These are phyloP conservation scores for Phytophthora pinifolia DNA, from an alignment of 352 stramenopile genomes.

Conservation along the genomic window DNA sequence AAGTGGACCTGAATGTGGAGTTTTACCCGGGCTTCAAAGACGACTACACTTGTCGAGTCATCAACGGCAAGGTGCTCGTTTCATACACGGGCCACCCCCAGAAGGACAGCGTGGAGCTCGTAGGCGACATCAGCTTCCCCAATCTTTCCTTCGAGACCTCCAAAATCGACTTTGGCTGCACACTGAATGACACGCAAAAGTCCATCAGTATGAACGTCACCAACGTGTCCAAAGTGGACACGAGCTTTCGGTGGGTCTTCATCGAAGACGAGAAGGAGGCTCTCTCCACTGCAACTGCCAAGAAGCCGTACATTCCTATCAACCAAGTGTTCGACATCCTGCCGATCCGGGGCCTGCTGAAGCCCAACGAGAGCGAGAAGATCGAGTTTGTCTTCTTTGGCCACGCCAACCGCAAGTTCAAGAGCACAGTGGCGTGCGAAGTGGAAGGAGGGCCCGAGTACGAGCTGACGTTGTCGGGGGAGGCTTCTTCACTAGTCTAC, in stretches of 20 bases:
- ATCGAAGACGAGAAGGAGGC: constrained; percentile 90
- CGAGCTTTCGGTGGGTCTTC: constrained; percentile 93
- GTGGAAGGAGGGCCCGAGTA: constrained; percentile 95
- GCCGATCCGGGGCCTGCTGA: constrained; percentile 86
- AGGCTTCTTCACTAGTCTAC: constrained; percentile 92
- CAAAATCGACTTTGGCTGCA: constrained; percentile 93
- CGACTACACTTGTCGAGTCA: constrained; percentile 87
- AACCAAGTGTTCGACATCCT: constrained; percentile 96
- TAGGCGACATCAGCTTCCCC: constrained; percentile 93
- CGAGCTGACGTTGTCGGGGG: constrained; percentile 84
- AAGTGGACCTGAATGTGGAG: constrained; percentile 82
- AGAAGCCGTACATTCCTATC: constrained; percentile 88
- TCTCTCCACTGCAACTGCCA: constrained; percentile 48
- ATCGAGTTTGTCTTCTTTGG: constrained; percentile 95
- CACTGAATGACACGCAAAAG: constrained; percentile 95
- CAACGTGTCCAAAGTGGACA: constrained; percentile 91
- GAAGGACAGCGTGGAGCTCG: constrained; percentile 85
- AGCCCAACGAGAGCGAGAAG: constrained; percentile 88
- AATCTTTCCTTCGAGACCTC: constrained; percentile 92
- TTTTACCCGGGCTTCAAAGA: constrained; percentile 94
- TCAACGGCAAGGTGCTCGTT: constrained; percentile 85
- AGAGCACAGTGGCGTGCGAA: constrained; percentile 87
- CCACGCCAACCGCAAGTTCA: constrained; percentile 92
- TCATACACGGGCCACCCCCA: constrained; percentile 90
- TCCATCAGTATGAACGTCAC: constrained; percentile 81